Conservation (phyloP, 1,284 basidiomycete species). For the Takashimella tepidaria region DNA sequence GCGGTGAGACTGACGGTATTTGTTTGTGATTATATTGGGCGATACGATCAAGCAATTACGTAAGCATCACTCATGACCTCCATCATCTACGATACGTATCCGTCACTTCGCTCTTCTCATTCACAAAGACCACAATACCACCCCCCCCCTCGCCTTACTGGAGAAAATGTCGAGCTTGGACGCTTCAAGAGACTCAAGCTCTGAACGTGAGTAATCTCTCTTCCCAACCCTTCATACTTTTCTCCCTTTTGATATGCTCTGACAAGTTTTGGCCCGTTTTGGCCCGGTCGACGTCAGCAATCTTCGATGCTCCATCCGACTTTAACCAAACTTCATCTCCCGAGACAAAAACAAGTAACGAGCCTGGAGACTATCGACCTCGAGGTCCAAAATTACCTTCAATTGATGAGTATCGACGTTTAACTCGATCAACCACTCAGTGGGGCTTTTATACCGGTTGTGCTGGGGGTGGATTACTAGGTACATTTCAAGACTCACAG, state of each 20-base stretch:
- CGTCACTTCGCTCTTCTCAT: too few species aligned
- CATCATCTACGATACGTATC: too few species aligned
- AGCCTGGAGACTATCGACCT: not conserved
- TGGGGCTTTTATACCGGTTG: constrained; percentile 18
- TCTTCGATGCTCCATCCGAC: not conserved
- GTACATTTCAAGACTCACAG: constrained; percentile 3
- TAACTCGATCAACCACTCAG: constrained; percentile 17
- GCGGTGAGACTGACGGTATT: not conserved
- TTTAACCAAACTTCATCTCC: not conserved
- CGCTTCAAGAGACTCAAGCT: not conserved
- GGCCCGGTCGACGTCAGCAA: too few species aligned
- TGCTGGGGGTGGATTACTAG: constrained; percentile 11
- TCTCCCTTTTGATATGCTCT: too few species aligned
- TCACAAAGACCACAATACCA: too few species aligned
- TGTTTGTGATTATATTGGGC: not conserved
- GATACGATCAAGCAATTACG: too few species aligned
- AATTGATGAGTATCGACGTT: constrained; percentile 10
- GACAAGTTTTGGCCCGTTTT: too few species aligned
- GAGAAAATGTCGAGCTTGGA: not conserved
- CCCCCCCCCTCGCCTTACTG: not conserved
- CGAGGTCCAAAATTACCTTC: not conserved
- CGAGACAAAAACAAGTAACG: not conserved
- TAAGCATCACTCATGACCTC: too few species aligned
- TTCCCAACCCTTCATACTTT: not conserved
- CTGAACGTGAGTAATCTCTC: not conserved